These are phyloP conservation scores for Sporothrix dimorphospora DNA, from an alignment of 2,329 filamentous ascomycete species.

Conservation along the genomic window DNA sequence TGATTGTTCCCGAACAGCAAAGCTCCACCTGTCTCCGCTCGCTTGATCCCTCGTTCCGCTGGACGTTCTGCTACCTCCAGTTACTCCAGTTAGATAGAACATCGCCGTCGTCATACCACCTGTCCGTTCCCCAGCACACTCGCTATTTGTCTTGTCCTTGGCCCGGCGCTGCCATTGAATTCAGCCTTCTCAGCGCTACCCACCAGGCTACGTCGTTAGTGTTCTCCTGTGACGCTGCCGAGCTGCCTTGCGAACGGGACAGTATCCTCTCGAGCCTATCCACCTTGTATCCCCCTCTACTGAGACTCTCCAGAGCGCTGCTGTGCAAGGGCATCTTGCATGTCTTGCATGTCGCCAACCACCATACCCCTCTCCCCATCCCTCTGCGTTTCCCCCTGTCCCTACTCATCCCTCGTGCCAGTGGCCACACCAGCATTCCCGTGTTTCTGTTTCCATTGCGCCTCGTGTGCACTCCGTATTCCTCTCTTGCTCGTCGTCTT, in stretches of 20 bases:
- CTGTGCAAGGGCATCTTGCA: conserved; percentile 22
- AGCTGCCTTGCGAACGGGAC: conserved; percentile 5
- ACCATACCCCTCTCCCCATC: neutral
- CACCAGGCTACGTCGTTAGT: conserved; percentile 3
- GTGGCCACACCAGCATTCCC: conserved; percentile 18
- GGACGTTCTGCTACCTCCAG: neutral
- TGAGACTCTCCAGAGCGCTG: neutral
- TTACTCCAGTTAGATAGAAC: neutral
- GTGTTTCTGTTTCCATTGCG: neutral
- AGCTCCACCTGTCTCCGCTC: conserved; percentile 19
- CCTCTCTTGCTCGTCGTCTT: neutral
- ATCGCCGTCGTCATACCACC: conserved; percentile 4
- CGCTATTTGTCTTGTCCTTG: conserved; percentile 1
- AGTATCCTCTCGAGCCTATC: neutral
- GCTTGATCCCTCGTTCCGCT: conserved; percentile 4
- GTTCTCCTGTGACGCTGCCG: conserved; percentile 16
- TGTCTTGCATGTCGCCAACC: conserved; percentile 21
- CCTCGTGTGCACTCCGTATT: neutral
- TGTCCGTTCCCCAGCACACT: neutral
- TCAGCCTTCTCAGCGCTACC: conserved; percentile 22
- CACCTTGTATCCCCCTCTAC: neutral
- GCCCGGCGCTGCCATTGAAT: neutral
- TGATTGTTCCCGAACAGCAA: conserved; percentile 19
- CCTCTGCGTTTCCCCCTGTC: neutral
- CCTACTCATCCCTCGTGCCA: conserved; percentile 15